phyloP scores from a whole-genome alignment of 2,329 filamentous ascomycete genomes.

The Rosellinia necatrix region DNA sequence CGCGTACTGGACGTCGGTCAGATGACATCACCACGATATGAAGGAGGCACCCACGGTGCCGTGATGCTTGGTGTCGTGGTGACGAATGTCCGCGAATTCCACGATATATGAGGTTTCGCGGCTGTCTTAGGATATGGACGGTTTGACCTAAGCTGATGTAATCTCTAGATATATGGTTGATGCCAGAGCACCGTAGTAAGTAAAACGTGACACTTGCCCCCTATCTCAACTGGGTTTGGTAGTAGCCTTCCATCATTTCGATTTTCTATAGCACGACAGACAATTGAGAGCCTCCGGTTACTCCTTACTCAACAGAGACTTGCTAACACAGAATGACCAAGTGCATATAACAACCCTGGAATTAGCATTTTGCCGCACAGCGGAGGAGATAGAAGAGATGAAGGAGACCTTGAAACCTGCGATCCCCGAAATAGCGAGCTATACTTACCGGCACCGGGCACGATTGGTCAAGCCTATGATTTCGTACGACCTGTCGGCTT shows the following conservation, averaged over 20 bases:
- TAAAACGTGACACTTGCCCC: background rate
- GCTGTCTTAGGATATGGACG: background rate
- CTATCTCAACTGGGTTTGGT: too few relatives aligned
- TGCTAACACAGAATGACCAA: conserved; percentile 8
- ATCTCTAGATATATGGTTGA: conserved; percentile 77
- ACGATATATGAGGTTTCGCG: background rate
- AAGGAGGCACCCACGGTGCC: background rate
- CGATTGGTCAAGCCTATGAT: conserved; percentile 81
- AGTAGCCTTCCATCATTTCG: too few relatives aligned
- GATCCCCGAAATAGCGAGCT: conserved; percentile 66
- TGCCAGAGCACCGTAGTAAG: conserved; percentile 68
- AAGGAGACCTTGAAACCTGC: conserved; percentile 60
- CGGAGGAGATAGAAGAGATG: conserved; percentile 68
- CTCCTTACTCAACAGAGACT: background rate
- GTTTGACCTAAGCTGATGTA: conserved; percentile 13
- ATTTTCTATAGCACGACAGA: too few relatives aligned
- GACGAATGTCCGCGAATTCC: too few relatives aligned
- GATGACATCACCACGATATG: background rate
- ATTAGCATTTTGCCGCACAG: conserved; percentile 77
- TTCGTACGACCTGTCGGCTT: conserved; percentile 81
- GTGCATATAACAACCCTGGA: conserved; percentile 87
- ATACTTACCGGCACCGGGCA: conserved; percentile 68
- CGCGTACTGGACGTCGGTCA: background rate
- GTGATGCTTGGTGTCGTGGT: background rate
- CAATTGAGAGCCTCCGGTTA: background rate